Percentiles rank a stretch among this genome's conserved stretches.
phyloP scores from a whole-genome alignment of 768 basidiomycete species.

The Pholiota molesta region DNA sequence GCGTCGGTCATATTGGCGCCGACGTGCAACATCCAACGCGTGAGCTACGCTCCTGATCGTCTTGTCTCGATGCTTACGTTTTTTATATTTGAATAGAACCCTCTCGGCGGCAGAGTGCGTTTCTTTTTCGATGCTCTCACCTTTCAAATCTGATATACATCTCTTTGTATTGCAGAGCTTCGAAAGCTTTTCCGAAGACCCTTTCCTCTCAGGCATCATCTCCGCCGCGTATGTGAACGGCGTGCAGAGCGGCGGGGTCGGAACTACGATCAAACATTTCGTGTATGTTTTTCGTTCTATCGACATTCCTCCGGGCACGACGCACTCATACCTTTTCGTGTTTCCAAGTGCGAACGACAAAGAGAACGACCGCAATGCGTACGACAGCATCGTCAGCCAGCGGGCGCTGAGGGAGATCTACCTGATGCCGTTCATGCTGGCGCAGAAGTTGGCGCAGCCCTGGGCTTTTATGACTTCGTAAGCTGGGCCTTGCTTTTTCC shows the following conservation, averaged over 20 bases:
- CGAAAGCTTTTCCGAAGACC: constrained; percentile 82
- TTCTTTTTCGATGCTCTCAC: background rate
- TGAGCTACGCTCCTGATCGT: background rate
- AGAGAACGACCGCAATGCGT: constrained; percentile 73
- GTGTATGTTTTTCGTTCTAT: constrained; percentile 44
- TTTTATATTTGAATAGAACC: constrained; percentile 34
- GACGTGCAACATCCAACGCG: constrained; percentile 82
- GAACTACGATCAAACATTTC: constrained; percentile 81
- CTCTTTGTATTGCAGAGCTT: constrained; percentile 49
- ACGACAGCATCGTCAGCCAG: constrained; percentile 65
- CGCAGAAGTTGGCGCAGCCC: constrained; percentile 64
- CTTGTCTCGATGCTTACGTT: background rate
- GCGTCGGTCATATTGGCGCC: constrained; percentile 76
- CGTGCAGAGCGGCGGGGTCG: constrained; percentile 76
- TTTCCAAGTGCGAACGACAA: constrained; percentile 71
- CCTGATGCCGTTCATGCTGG: constrained; percentile 76
- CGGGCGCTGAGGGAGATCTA: constrained; percentile 77
- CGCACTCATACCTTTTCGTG: background rate
- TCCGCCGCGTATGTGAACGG: constrained; percentile 78
- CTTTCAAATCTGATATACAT: background rate
- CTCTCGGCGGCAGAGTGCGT: constrained; percentile 68
- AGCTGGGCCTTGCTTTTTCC: constrained; percentile 21
- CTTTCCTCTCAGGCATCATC: constrained; percentile 69
- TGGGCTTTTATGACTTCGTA: constrained; percentile 77
- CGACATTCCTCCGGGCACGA: background rate